These are phyloP conservation scores for Hypericum perforatum DNA, from an alignment of 345 rosid genomes.

Conservation along the genomic window DNA sequence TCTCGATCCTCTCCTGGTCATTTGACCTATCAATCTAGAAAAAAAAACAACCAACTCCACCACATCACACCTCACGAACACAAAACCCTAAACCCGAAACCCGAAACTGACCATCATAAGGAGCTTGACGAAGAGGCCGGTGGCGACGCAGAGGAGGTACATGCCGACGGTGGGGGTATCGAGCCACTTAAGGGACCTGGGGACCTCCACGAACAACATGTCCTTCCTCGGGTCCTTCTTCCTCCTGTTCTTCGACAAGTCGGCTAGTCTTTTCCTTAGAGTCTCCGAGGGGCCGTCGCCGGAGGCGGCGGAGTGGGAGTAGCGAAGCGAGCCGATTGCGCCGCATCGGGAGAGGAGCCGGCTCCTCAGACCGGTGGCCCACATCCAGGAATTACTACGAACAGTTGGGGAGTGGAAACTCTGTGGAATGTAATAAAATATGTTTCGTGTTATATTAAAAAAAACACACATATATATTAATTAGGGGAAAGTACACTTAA, in stretches of 20 bases:
- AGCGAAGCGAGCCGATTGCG: conserved; percentile 24
- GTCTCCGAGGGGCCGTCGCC: conserved; percentile 44
- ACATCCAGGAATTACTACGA: too few relatives aligned
- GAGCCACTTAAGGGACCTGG: conserved; percentile 49
- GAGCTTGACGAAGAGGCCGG: conserved; percentile 62
- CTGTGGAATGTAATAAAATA: too few relatives aligned
- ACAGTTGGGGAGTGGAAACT: too few relatives aligned
- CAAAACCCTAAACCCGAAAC: neutral
- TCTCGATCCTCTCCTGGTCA: conserved; percentile 1
- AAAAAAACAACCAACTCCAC: neutral
- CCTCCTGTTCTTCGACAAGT: conserved; percentile 42
- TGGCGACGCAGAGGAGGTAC: conserved; percentile 54
- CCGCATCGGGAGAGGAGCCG: conserved; percentile 18
- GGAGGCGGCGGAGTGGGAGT: conserved; percentile 25
- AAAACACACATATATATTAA: too few relatives aligned
- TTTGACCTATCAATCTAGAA: neutral
- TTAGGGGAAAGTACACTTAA: too few relatives aligned
- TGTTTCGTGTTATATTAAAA: too few relatives aligned
- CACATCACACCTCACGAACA: too few relatives aligned
- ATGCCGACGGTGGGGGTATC: conserved; percentile 79
- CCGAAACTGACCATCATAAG: conserved; percentile 60
- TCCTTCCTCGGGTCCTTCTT: conserved; percentile 37
- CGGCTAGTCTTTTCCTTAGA: conserved; percentile 42
- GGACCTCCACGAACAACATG: conserved; percentile 65
- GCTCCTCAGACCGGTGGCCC: too few relatives aligned